Evolutionary conservation across 768 basidiomycete species (phyloP), one percentile per base, ranked within the genome.

Genomic region (Pleurotus cornucopiae): DNA sequence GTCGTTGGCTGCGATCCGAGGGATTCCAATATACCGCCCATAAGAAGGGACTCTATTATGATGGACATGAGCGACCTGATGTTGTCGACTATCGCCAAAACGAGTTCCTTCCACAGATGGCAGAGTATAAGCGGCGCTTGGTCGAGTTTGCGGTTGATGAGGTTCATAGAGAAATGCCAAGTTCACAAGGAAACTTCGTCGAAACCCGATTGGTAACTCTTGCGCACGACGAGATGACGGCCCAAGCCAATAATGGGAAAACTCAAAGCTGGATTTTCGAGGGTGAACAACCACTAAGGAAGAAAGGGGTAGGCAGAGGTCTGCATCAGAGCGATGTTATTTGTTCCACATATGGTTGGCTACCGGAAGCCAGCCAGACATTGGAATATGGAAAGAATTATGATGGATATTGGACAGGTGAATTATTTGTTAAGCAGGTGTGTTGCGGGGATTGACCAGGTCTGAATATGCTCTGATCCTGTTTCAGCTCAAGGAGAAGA

Each of bases 341-440:
- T 37, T 70, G 67, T 48, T 69, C 64, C 14, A 70, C 64, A 20
- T 44, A 60, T 58, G 72, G 74, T 1, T 65, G 63, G 55, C 25
- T 76, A 11, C 37, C 49, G 5, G 70, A 67, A 9, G 74, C 68
- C 12, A 63, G 69, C 13, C 69, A 72, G 55, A 58, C 58, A 12
- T 49, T 74, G 5, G 71, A 77, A 46, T 76, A 77, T 66, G 75
- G 74, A 3, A 78, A 77, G 49, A 76, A 73, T 60, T 69, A 77
- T 57, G 68, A 76, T 5, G 74, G 76, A 1, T 72, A 67, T 54
- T 72, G 72, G 72, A 70, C 55, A 6, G 70, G 73, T 1, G 65
- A 71, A 54, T 46, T 67, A 0, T 72, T 57, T 47, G 60, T 58
- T 45, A 63, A 60, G 51, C 65, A 64, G 60, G 66, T 63, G 12